Conservation (phyloP, 2,329 filamentous ascomycete species). For the Ceratocystis albifundus region DNA sequence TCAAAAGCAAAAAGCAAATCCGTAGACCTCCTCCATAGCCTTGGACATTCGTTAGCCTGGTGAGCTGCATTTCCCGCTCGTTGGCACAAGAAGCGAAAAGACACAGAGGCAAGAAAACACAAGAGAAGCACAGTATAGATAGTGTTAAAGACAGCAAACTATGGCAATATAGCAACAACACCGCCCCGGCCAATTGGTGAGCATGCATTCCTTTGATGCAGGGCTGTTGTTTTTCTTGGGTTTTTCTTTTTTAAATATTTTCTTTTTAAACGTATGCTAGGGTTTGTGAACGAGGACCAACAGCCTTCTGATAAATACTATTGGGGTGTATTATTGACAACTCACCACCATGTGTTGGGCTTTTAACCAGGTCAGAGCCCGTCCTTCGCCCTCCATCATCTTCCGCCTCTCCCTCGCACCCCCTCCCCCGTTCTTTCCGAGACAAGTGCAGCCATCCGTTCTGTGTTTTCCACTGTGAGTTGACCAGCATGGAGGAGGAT, state of each 20-base stretch:
- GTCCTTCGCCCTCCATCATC: too few species aligned
- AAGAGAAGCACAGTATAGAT: background rate
- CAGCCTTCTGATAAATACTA: too few species aligned
- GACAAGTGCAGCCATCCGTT: too few species aligned
- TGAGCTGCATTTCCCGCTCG: background rate
- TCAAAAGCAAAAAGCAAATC: background rate
- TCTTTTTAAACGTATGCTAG: background rate
- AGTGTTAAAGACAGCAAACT: background rate
- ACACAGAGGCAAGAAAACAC: background rate
- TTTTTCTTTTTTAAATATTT: too few species aligned
- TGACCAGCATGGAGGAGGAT: too few species aligned
- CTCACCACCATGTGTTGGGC: background rate
- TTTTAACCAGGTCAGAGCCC: background rate
- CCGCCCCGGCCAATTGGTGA: slow-evolving; percentile 2
- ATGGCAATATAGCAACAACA: background rate
- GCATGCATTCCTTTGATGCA: background rate
- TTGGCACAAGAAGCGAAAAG: background rate
- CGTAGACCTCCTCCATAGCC: background rate
- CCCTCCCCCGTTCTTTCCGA: too few species aligned
- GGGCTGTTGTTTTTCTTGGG: too few species aligned
- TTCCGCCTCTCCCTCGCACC: too few species aligned
- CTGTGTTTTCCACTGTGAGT: too few species aligned
- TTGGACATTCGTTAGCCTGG: background rate
- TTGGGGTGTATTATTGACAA: background rate
- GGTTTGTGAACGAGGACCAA: background rate